These are phyloP conservation scores for Cucurbita moschata DNA, from an alignment of 306 rosid species.

Conservation along the genomic window DNA sequence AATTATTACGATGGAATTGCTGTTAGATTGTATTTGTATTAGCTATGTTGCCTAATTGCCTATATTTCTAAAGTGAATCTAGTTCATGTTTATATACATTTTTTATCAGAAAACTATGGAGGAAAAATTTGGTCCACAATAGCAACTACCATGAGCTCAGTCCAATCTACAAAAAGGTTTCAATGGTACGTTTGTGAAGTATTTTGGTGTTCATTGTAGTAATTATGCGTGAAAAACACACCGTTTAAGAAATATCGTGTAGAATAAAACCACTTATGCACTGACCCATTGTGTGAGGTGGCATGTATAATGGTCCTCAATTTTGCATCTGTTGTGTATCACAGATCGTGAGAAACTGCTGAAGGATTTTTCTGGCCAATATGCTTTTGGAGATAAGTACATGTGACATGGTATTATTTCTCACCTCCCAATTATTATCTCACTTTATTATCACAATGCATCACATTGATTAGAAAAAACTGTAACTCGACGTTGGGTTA, in stretches of 20 bases:
- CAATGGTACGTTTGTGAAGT: slow-evolving; percentile 10
- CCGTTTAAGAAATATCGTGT: too few species aligned
- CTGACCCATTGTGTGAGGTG: background rate
- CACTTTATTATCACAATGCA: background rate
- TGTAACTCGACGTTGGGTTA: background rate
- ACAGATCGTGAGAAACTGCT: slow-evolving; percentile 32
- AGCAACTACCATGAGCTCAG: slow-evolving; percentile 17
- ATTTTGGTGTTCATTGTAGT: background rate
- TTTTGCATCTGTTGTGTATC: background rate
- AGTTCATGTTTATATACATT: background rate
- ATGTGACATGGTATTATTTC: slow-evolving; percentile 20
- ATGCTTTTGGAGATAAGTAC: slow-evolving; percentile 26
- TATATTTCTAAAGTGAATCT: background rate
- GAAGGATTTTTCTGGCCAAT: slow-evolving; percentile 22
- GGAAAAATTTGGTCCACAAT: slow-evolving; percentile 22
- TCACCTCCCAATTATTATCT: background rate
- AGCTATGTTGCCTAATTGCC: background rate
- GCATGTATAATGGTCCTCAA: background rate
- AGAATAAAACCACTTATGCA: background rate
- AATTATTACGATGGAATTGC: slow-evolving; percentile 13
- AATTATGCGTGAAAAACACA: too few species aligned
- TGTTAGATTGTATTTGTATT: slow-evolving; percentile 19
- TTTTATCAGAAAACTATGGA: slow-evolving; percentile 18
- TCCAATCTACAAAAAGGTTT: slow-evolving; percentile 23
- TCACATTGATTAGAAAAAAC: background rate